A percentile compares a stretch with the other conserved stretches of the same genome.
Evolutionary conservation across 208 protist genomes (phyloP).

Genomic region (Trypanosoma cruzi): DNA sequence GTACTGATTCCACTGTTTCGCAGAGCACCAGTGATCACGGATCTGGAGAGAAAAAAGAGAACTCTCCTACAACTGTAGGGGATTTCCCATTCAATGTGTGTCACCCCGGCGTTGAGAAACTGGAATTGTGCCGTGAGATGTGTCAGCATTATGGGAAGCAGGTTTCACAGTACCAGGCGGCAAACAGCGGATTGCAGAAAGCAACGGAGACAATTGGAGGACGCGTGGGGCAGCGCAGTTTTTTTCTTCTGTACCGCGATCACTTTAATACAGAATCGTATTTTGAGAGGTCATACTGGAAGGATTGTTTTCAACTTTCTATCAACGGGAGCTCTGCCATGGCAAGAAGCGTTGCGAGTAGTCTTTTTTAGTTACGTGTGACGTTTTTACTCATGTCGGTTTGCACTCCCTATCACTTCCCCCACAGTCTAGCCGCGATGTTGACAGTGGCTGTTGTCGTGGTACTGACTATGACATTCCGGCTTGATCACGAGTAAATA

Average conservation of each 20-base stretch:
- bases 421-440: too few species aligned
- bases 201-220: background rate
- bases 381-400: background rate
- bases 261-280: conserved; percentile 4
- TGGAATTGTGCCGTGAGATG: conserved; percentile 2
- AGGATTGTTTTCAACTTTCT: conserved; percentile 9
- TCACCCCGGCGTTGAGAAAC: background rate
- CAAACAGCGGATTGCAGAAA: conserved; percentile 14
- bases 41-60: background rate
- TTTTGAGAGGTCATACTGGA: background rate
- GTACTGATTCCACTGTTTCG: background rate
- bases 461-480: too few species aligned
- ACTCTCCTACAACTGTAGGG: background rate
- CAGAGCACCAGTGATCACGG: too few species aligned
- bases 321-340: background rate
- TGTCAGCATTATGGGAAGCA: conserved; percentile 9
- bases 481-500: too few species aligned
- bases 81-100: background rate
- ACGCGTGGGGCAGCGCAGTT: background rate
- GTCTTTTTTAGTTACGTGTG: conserved; percentile 2
- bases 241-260: conserved; percentile 19
- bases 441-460: too few species aligned
- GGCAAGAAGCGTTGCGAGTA: conserved; percentile 2
- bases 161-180: conserved; percentile 1
- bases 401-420: too few species aligned